These are phyloP conservation scores for Ceratobasidium sp. DNA, from an alignment of 1,284 basidiomycete genomes.

Conservation along the genomic window DNA sequence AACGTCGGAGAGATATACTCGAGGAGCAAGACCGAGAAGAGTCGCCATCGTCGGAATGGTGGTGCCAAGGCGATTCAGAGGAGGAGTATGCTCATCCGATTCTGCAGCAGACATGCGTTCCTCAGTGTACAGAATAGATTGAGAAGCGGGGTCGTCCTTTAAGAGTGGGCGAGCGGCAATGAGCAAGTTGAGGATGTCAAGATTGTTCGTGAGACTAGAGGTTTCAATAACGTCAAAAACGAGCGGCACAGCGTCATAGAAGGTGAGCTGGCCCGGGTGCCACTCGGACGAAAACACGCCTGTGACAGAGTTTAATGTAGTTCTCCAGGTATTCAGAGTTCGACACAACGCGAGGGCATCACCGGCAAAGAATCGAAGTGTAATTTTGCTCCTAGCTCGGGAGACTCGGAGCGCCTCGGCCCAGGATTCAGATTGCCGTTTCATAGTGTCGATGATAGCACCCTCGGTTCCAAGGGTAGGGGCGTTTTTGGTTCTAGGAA, in stretches of 20 bases:
- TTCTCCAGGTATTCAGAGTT: background rate
- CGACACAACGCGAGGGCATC: conserved; percentile 25
- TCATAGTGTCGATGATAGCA: background rate
- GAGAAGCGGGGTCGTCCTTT: conserved; percentile 6
- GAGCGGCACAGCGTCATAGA: conserved; percentile 5
- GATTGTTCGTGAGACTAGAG: conserved; percentile 22
- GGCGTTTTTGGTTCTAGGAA: background rate
- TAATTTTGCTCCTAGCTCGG: background rate
- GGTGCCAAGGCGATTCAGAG: conserved; percentile 4
- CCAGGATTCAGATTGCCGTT: conserved; percentile 16
- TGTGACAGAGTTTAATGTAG: too few species aligned
- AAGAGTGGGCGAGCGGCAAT: conserved; percentile 6
- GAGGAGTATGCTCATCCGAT: background rate
- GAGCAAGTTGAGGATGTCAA: conserved; percentile 21
- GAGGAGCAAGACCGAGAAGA: conserved; percentile 11
- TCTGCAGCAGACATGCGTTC: conserved; percentile 1
- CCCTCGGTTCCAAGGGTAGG: too few species aligned
- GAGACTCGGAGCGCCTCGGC: background rate
- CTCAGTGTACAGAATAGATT: conserved; percentile 19
- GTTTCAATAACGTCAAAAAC: conserved; percentile 30
- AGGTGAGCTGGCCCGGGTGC: too few species aligned
- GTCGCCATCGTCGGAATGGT: conserved; percentile 3
- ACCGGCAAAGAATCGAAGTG: conserved; percentile 17
- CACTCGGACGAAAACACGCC: background rate
- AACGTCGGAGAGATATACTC: conserved; percentile 6